A percentile compares a stretch with the other conserved stretches of the same genome.
Conservation (phyloP, 176 grass and related monocot species). For the Ananas comosus region DNA sequence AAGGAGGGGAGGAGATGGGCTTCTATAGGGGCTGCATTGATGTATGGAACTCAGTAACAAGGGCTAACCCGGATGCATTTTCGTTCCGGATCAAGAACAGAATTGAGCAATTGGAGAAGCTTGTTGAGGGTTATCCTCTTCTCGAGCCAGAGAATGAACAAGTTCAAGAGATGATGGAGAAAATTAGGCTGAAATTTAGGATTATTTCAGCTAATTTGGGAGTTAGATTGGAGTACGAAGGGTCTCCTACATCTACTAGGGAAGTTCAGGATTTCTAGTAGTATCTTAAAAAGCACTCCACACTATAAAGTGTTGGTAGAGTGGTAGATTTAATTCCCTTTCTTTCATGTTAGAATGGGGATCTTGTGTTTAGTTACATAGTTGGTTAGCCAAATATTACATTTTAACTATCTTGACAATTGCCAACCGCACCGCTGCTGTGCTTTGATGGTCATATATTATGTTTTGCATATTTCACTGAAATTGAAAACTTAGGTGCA, state of each 20-base stretch:
- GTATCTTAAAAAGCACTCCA: neutral
- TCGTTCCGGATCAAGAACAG: slow-evolving; percentile 50
- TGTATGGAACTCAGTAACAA: slow-evolving; percentile 44
- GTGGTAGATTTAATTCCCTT: too few relatives aligned
- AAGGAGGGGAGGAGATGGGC: slow-evolving; percentile 63
- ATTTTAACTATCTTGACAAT: too few relatives aligned
- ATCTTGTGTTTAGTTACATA: too few relatives aligned
- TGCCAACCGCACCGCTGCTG: too few relatives aligned
- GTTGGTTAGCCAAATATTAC: too few relatives aligned
- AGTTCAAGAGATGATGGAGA: slow-evolving; percentile 49
- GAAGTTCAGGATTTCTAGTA: slow-evolving; percentile 35
- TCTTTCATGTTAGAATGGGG: too few relatives aligned
- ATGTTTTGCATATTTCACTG: too few relatives aligned
- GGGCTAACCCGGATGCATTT: slow-evolving; percentile 38
- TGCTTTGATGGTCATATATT: too few relatives aligned
- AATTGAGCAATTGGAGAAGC: slow-evolving; percentile 42
- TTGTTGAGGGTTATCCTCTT: slow-evolving; percentile 42
- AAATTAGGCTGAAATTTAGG: slow-evolving; percentile 64
- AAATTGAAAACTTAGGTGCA: too few relatives aligned
- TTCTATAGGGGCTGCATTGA: slow-evolving; percentile 71
- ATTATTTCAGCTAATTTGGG: slow-evolving; percentile 57
- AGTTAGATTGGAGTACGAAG: slow-evolving; percentile 55
- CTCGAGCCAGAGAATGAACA: slow-evolving; percentile 58
- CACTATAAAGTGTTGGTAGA: too few relatives aligned
- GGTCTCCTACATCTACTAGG: slow-evolving; percentile 28